phyloP scores from a whole-genome alignment of 2,329 filamentous ascomycete genomes.

The Diaporthe capsici region DNA sequence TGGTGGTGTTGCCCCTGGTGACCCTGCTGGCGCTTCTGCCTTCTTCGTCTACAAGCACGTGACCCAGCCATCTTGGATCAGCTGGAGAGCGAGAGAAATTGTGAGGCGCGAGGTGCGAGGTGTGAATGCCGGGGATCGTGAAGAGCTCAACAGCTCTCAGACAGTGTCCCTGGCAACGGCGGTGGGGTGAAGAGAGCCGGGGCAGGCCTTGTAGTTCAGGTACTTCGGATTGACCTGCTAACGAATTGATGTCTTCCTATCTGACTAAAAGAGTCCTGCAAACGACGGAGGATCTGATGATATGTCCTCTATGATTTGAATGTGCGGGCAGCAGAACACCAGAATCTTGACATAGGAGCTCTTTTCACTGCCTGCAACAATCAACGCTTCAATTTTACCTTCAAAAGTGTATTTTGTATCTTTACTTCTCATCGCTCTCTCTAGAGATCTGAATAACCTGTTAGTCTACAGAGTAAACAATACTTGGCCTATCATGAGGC shows the following conservation, averaged over 20 bases:
- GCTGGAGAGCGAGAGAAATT: background rate
- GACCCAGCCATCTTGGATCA: background rate
- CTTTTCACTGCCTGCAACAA: too few relatives aligned
- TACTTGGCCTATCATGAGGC: background rate
- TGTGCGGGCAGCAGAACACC: too few relatives aligned
- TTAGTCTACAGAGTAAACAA: background rate
- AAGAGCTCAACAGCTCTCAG: background rate
- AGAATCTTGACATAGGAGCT: too few relatives aligned
- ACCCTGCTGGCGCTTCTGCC: background rate
- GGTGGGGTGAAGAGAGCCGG: background rate
- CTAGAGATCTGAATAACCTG: too few relatives aligned
- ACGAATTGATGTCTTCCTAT: too few relatives aligned
- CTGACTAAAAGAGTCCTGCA: background rate
- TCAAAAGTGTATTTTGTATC: too few relatives aligned
- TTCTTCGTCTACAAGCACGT: background rate
- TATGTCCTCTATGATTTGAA: background rate
- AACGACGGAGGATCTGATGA: background rate
- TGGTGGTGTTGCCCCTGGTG: background rate
- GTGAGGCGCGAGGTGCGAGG: background rate
- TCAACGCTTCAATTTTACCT: too few relatives aligned
- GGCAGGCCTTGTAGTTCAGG: background rate
- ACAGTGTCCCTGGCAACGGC: too few relatives aligned
- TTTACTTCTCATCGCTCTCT: too few relatives aligned
- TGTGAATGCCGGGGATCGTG: too few relatives aligned
- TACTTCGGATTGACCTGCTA: background rate